Percentiles rank a stretch among this genome's conserved stretches.
Conservation (phyloP, 2,329 filamentous ascomycete species). For the Colletotrichum tabaci region DNA sequence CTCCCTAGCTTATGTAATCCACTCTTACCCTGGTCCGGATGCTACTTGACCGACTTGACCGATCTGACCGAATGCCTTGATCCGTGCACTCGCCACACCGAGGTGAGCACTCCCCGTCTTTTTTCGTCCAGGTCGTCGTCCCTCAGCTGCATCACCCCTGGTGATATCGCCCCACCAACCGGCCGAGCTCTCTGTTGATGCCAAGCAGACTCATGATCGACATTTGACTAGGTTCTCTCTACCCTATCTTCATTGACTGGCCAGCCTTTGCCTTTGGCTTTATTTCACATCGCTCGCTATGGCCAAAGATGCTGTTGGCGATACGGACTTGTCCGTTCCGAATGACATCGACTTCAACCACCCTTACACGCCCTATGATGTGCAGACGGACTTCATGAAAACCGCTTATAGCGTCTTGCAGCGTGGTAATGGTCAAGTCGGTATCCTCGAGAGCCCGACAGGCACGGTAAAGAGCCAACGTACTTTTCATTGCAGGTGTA, state of each 20-base stretch:
- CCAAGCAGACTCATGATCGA: background rate
- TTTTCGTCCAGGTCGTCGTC: background rate
- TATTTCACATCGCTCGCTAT: background rate
- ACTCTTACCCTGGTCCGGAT: too few species aligned
- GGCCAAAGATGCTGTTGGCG: slow-evolving; percentile 32
- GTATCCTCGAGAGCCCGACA: slow-evolving; percentile 94
- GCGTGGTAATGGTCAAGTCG: slow-evolving; percentile 78
- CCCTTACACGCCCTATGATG: slow-evolving; percentile 88
- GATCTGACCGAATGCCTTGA: background rate
- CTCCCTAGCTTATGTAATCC: background rate
- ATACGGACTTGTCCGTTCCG: slow-evolving; percentile 43
- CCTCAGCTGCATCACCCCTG: background rate
- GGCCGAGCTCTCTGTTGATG: background rate
- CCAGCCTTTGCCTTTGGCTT: too few species aligned
- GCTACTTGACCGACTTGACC: fast-evolving
- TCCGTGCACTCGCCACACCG: background rate
- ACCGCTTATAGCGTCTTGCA: slow-evolving; percentile 85
- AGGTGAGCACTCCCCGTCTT: background rate
- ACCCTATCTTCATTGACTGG: background rate
- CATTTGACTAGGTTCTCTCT: background rate
- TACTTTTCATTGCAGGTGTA: background rate
- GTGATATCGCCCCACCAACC: slow-evolving; percentile 2
- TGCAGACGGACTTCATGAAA: slow-evolving; percentile 91
- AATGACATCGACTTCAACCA: slow-evolving; percentile 81
- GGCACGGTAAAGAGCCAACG: slow-evolving; percentile 69